These are phyloP conservation scores for Plectosphaerella sp. DNA, from an alignment of 2,329 filamentous ascomycete genomes.

Conservation along the genomic window DNA sequence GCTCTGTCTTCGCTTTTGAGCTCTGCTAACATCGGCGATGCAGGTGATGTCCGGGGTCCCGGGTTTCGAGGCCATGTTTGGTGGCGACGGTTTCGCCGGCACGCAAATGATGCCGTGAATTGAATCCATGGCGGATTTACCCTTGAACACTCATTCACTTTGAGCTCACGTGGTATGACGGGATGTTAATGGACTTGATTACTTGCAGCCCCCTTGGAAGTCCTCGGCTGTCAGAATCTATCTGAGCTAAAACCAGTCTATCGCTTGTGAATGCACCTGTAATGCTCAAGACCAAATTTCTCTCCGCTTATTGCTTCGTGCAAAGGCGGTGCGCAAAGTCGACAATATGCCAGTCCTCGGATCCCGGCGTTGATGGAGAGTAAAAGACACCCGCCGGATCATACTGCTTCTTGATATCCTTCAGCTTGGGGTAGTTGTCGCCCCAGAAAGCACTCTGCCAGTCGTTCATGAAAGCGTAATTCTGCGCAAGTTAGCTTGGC, in stretches of 20 bases:
- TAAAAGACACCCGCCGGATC: slow-evolving; percentile 43
- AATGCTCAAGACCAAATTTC: background rate
- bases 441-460: background rate
- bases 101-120: background rate
- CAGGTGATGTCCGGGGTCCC: slow-evolving; percentile 10
- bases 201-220: no score
- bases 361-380: slow-evolving; percentile 10
- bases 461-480: background rate
- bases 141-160: no score
- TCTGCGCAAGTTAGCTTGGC: background rate
- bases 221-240: no score
- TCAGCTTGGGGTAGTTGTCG: background rate
- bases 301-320: slow-evolving; percentile 3
- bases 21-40: background rate
- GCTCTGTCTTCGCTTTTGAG: background rate
- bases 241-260: no score
- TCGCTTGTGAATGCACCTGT: no score
- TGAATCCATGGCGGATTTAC: no score
- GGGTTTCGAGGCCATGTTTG: slow-evolving; percentile 5
- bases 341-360: slow-evolving; percentile 9
- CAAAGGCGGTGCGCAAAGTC: slow-evolving; percentile 11
- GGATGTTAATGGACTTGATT: no score
- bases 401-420: slow-evolving; percentile 20
- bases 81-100: slow-evolving; percentile 2
- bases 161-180: no score